Base-by-base conservation (phyloP, 495 filamentous ascomycete genomes). In the Melanomma pulvis-pyrius region DNA sequence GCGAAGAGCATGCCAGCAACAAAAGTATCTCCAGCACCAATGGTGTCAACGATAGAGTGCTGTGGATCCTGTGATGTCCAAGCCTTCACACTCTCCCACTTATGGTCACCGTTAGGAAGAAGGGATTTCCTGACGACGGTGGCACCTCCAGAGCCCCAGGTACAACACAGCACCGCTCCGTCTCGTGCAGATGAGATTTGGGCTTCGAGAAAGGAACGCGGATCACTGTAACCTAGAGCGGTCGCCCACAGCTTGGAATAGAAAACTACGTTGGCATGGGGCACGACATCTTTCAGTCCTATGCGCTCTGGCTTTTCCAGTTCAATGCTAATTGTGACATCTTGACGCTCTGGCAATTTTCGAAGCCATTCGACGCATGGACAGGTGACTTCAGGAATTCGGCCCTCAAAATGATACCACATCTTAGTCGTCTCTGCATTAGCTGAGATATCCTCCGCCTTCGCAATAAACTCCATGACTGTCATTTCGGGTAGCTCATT, bases 361-460 rank as follows among this genome's bases (percentile, higher is more conserved):
- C 84, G 84, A 47, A 90, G 71, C 76, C 85, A 77, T 55, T 73
- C 77, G 58, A 90, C 84, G 74, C 87, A 91, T 57, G 78, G 70
- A n/a, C 87, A 72, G 52, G 82, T 86, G 44, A 87, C 83, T 32
- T 84, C 82, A 21, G 87, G 86, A 54, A 84, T 86, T 48, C 88
- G 86, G 59, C 89, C 88, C 88, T 91, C 88, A 68, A 92, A 92
- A 79, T 92, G 88, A 77, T 84, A 90, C 86, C 86, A 90, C n/a
- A 71, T 73, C n/a, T 72, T 67, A 2, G 63, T 39, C 4, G 65
- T 59, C 0, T 71, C 50, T 12, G 15, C n/a, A 8, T 24, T 21
- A 11, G 25, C n/a, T 17, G n/a, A 13, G 15, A 82, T 41, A 21
- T 68, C 62, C 51, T 78, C 60, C 25, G 74, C 78, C 32, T 75